phyloP scores from a whole-genome alignment of 2,329 filamentous ascomycete species.

The Grosmannia huntii region DNA sequence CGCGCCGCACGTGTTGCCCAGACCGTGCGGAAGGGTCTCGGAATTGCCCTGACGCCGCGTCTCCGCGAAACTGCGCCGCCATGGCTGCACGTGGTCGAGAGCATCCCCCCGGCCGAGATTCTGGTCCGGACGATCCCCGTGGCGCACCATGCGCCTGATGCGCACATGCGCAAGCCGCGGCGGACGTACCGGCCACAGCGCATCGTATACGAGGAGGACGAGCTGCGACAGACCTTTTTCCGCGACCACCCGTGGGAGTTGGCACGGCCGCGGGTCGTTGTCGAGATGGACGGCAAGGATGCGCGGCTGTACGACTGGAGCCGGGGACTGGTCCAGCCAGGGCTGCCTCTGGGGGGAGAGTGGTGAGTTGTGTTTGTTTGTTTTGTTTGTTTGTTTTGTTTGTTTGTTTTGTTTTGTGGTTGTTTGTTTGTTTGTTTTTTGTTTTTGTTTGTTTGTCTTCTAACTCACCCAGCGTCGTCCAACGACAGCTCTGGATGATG shows the following conservation, averaged over 20 bases:
- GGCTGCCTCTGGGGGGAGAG: conserved; percentile 70
- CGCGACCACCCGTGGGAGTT: conserved; percentile 95
- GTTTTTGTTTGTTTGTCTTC: not conserved
- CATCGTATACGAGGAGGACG: conserved; percentile 74
- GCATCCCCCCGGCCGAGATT: conserved; percentile 45
- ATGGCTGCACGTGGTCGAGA: conserved; percentile 39
- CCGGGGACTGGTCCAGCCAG: conserved; percentile 56
- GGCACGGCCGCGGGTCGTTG: conserved; percentile 69
- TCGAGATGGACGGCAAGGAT: conserved; percentile 81
- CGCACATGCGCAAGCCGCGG: conserved; percentile 51
- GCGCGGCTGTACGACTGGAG: conserved; percentile 68
- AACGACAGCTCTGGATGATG: conserved; percentile 82
- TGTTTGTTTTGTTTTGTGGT: too few species aligned
- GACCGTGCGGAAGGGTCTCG: conserved; percentile 22
- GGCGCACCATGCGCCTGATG: conserved; percentile 27
- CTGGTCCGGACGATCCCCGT: conserved; percentile 39
- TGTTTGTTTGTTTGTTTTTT: too few species aligned
- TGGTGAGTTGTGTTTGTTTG: conserved; percentile 39
- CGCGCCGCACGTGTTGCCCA: conserved; percentile 30
- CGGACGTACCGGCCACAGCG: conserved; percentile 68
- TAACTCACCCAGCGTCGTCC: conserved; percentile 57
- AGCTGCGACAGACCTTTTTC: conserved; percentile 70
- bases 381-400: too few species aligned
- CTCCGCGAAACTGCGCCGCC: conserved; percentile 22
- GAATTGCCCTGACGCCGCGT: conserved; percentile 19